These are phyloP conservation scores for Eucalyptus lansdowneana DNA, from an alignment of 345 rosid species.

Conservation along the genomic window DNA sequence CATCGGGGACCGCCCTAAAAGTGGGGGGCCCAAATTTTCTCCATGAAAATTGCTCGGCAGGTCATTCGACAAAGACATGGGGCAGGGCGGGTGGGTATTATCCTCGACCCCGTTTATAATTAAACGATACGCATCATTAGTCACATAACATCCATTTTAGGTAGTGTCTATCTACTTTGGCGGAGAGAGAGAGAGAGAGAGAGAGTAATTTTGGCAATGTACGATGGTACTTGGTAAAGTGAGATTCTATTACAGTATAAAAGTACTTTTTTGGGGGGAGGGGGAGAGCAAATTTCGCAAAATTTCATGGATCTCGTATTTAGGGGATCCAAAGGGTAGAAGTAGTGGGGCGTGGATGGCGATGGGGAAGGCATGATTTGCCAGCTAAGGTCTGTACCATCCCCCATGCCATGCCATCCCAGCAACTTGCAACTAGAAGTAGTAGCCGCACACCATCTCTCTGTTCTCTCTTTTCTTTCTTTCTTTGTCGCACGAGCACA, in stretches of 20 bases:
- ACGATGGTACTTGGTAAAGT: too few relatives aligned
- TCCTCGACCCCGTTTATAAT: fast-evolving
- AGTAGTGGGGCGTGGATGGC: not conserved
- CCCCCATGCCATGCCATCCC: not conserved
- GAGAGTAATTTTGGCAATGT: not conserved
- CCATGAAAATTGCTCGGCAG: not conserved
- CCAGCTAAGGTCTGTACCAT: not conserved
- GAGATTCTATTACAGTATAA: too few relatives aligned
- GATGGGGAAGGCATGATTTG: not conserved
- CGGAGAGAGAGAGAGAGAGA: not conserved
- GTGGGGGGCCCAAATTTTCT: not conserved
- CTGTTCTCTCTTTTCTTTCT: not conserved
- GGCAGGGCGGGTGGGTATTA: not conserved
- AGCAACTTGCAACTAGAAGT: not conserved
- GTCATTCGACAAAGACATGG: not conserved
- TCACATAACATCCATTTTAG: not conserved
- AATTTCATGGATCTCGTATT: too few relatives aligned
- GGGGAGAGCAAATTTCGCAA: too few relatives aligned
- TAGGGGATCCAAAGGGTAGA: not conserved
- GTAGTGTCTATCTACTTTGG: not conserved
- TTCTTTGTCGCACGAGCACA: not conserved
- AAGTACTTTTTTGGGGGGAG: too few relatives aligned
- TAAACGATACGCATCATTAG: too few relatives aligned
- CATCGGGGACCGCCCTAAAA: not conserved
- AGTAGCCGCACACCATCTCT: not conserved